Evolutionary conservation across 2,329 filamentous ascomycete genomes (phyloP).

Genomic region (Penicillium concentricum): DNA sequence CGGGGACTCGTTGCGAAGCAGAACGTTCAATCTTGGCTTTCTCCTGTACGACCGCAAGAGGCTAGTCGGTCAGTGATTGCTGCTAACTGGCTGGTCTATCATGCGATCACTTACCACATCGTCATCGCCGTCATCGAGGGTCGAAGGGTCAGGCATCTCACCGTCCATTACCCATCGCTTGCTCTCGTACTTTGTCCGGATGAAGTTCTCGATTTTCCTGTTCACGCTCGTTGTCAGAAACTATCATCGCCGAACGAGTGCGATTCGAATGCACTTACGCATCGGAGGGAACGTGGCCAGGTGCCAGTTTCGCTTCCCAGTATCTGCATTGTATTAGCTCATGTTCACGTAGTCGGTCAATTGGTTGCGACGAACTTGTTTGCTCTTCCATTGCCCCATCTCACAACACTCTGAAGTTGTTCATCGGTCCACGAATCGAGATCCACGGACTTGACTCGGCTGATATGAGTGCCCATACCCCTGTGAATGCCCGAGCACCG

Average conservation of each 20-base stretch:
- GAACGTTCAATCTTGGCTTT: constrained; percentile 67
- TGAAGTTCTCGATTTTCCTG: constrained; percentile 98
- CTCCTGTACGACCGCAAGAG: constrained; percentile 66
- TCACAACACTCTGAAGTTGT: constrained; percentile 87
- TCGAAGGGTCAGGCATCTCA: constrained; percentile 86
- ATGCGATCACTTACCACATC: constrained; percentile 62
- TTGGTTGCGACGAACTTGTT: constrained; percentile 67
- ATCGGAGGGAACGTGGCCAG: constrained; percentile 90
- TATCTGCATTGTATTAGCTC: constrained; percentile 50
- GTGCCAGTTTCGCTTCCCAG: constrained; percentile 92
- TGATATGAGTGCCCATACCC: constrained; percentile 98
- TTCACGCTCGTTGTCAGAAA: constrained; percentile 11
- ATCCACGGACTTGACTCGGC: constrained; percentile 95
- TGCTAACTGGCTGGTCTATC: constrained; percentile 1
- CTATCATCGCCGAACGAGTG: not conserved
- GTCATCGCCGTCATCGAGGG: constrained; percentile 83
- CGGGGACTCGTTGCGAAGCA: constrained; percentile 52
- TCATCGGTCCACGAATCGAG: constrained; percentile 98
- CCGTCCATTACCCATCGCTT: constrained; percentile 99
- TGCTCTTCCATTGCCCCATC: constrained; percentile 92
- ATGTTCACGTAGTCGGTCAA: not conserved
- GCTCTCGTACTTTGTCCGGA: constrained; percentile 96
- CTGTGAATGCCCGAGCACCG: constrained; percentile 97
- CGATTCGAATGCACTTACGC: constrained; percentile 50
- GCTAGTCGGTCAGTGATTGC: constrained; percentile 43